Evolutionary conservation across 495 filamentous ascomycete genomes (phyloP), one percentile per base, ranked within the genome.

Genomic region (Penicillium bialowiezense): DNA sequence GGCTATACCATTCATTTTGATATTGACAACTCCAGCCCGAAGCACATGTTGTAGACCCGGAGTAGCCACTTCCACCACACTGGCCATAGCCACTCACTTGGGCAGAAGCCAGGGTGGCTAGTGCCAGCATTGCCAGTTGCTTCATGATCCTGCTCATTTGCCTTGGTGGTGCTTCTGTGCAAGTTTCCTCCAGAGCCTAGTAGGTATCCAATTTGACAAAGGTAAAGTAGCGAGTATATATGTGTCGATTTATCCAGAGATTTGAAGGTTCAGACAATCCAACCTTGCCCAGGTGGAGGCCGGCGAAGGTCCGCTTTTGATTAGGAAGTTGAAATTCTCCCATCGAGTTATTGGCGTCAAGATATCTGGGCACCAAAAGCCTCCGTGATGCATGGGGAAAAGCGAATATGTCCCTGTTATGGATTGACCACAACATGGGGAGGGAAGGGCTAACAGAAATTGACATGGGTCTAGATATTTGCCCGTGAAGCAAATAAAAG

Each of bases 1-100:
- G 68, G 42, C 61, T 71, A 52, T 69, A 73, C 54, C 61, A 73
- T 6, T 60, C 60, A 48, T 69, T 71, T 31, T 65, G 54, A 31
- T 51, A 59, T 5, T 55, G 44, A 26, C 69, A 71, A n/a, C 44
- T 54, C 44, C 59, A 68, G 32, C 62, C 68, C 6, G 64, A 35
- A 6, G 54, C 58, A 34, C 68, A 71, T 9, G 42, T 52, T 7
- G 60, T 65, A 19, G 52, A 29, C 0, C 64, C 67, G 9, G 55
- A 58, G 38, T 58, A 65, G 33, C 57, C 50, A 7, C 34, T 55
- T 33, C 69, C 68, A 26, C 69, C 69, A 38, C 68, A 69, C 47
- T 73, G 67, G 23, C 65, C 61, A 12, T 66, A 71, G 13, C 62
- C 58, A 8, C 56, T 56, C 32, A 54, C 55, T 38, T 64, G 58